These are phyloP conservation scores for Leishmania turanica DNA, from an alignment of 208 protist species.

Conservation along the genomic window DNA sequence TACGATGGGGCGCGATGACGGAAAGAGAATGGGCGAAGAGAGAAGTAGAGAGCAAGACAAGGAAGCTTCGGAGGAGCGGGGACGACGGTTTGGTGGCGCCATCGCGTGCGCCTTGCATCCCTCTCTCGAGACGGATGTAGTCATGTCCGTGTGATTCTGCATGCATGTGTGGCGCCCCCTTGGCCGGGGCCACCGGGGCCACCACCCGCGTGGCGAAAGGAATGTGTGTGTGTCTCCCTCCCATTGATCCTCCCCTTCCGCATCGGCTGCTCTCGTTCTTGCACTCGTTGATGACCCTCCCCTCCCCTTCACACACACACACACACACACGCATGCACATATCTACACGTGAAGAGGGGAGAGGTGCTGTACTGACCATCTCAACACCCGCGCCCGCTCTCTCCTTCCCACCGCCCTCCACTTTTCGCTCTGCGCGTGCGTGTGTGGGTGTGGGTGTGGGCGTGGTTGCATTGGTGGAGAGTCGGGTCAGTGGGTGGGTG, in stretches of 20 bases:
- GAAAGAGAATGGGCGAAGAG: neutral
- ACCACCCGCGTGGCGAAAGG: neutral
- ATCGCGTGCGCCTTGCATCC: neutral
- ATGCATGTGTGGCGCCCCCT: neutral
- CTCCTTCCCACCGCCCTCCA: neutral
- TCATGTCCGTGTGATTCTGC: neutral
- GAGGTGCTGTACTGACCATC: neutral
- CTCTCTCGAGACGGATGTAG: neutral
- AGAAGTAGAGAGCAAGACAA: neutral
- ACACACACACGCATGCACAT: neutral
- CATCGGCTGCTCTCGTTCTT: neutral
- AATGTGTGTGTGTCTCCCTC: neutral
- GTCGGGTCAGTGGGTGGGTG: too few relatives aligned
- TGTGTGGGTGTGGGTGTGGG: neutral
- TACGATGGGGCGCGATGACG: neutral
- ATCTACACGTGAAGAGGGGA: neutral
- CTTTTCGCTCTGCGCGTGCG: neutral
- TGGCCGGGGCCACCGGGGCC: neutral
- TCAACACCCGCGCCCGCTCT: neutral
- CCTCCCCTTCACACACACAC: neutral
- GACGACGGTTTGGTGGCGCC: neutral
- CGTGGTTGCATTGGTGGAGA: neutral
- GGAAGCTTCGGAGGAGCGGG: neutral
- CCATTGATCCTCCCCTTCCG: neutral
- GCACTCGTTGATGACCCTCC: neutral